These are phyloP conservation scores for Plasmodium knowlesi DNA, from an alignment of 169 alveolate genomes.

Conservation along the genomic window DNA sequence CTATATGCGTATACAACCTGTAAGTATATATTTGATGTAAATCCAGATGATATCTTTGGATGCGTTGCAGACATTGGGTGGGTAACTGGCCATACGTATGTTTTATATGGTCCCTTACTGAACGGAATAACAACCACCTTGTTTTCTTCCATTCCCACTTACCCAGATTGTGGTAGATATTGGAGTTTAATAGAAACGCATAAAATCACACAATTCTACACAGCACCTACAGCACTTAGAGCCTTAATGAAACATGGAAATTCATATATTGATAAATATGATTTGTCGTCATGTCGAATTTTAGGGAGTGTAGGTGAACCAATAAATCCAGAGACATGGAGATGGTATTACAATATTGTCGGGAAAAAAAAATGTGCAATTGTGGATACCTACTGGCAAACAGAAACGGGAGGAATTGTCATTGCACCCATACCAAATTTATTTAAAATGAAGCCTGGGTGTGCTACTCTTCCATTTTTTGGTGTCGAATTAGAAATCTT, in stretches of 20 bases:
- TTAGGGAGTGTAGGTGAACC: slow-evolving; percentile 95
- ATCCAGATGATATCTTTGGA: slow-evolving; percentile 91
- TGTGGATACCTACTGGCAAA: slow-evolving; percentile 98
- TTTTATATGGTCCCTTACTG: slow-evolving; percentile 95
- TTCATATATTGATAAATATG: slow-evolving; percentile 80
- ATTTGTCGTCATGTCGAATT: slow-evolving; percentile 82
- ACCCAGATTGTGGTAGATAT: slow-evolving; percentile 94
- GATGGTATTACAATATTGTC: slow-evolving; percentile 91
- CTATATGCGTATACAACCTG: slow-evolving; percentile 91
- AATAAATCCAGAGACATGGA: slow-evolving; percentile 95
- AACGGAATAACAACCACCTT: slow-evolving; percentile 94
- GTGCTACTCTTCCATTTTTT: slow-evolving; percentile 91
- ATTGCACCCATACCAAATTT: slow-evolving; percentile 94
- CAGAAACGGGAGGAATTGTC: slow-evolving; percentile 97
- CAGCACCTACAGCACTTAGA: slow-evolving; percentile 99
- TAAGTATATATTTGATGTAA: slow-evolving; percentile 91
- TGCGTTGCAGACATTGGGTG: slow-evolving; percentile 98
- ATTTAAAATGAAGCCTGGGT: slow-evolving; percentile 93
- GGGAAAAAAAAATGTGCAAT: slow-evolving; percentile 86
- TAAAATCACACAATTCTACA: slow-evolving; percentile 93
- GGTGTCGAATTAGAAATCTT: slow-evolving; percentile 91
- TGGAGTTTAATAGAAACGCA: slow-evolving; percentile 90
- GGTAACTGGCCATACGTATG: slow-evolving; percentile 98
- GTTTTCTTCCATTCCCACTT: slow-evolving; percentile 96
- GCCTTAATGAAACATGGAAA: slow-evolving; percentile 89